Conservation (phyloP, 148 eudicot genomes). For the Nepenthes mirabilis region DNA sequence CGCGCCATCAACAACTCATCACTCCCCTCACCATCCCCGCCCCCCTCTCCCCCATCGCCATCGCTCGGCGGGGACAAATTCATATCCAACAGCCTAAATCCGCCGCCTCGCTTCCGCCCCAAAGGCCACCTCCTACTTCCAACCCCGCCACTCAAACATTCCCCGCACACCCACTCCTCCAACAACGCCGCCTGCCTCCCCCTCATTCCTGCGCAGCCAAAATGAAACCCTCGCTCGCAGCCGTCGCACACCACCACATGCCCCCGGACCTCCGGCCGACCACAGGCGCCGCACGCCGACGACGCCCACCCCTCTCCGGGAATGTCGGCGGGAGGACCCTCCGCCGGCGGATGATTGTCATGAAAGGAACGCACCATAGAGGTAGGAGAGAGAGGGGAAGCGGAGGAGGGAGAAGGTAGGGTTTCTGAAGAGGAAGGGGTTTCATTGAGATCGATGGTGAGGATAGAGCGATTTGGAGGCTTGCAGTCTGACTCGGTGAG, state of each 20-base stretch:
- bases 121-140: constrained; percentile 31
- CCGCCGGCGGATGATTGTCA: constrained; percentile 15
- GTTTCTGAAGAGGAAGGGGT: constrained; percentile 30
- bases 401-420: constrained; percentile 18
- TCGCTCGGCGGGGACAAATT: constrained; percentile 35
- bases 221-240: constrained; percentile 50
- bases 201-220: constrained; percentile 18
- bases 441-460: constrained; percentile 43
- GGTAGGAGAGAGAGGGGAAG: constrained; percentile 15
- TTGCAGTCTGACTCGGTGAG: constrained; percentile 5
- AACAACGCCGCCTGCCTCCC: constrained; percentile 6
- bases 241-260: constrained; percentile 34
- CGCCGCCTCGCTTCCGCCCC: constrained; percentile 18
- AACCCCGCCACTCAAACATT: constrained; percentile 15
- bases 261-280: constrained; percentile 8
- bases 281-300: constrained; percentile 11
- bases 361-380: constrained; percentile 34
- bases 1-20: neutral
- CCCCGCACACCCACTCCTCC: constrained; percentile 41
- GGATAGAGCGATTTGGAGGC: constrained; percentile 9
- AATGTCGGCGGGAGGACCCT: constrained; percentile 26
- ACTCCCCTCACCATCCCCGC: neutral
- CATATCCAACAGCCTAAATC: constrained; percentile 19
- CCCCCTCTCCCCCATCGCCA: constrained; percentile 15
- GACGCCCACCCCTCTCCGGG: constrained; percentile 14